phyloP scores from a whole-genome alignment of 495 filamentous ascomycete species.

The Talaromyces nanjingensis region DNA sequence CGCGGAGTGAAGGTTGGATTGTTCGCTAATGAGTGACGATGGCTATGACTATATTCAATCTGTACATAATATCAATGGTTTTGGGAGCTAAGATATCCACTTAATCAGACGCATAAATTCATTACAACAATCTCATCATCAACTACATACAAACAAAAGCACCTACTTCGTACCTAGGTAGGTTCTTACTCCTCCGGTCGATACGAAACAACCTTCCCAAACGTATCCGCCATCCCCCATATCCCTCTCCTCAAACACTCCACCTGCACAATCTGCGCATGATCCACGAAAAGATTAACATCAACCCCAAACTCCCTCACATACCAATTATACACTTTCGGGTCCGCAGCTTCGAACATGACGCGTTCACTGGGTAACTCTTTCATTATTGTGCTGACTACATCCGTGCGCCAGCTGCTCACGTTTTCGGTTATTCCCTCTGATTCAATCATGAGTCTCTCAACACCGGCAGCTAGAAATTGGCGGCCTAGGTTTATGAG shows the following conservation, averaged over 20 bases:
- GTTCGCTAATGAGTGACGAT: slow-evolving; percentile 7
- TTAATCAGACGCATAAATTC: background rate
- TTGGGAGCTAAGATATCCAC: too few species aligned
- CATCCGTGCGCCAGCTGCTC: slow-evolving; percentile 48
- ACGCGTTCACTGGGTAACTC: slow-evolving; percentile 47
- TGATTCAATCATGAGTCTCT: slow-evolving; percentile 56
- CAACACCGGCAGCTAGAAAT: slow-evolving; percentile 49
- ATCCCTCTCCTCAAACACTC: slow-evolving; percentile 46
- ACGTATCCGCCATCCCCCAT: slow-evolving; percentile 51
- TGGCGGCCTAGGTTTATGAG: slow-evolving; percentile 42
- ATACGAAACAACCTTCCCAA: slow-evolving; percentile 51
- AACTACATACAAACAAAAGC: background rate
- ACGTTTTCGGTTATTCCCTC: slow-evolving; percentile 58
- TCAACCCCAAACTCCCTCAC: slow-evolving; percentile 53
- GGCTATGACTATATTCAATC: background rate
- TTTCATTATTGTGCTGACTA: slow-evolving; percentile 47
- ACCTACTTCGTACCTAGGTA: background rate
- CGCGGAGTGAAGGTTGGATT: slow-evolving; percentile 28
- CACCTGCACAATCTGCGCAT: slow-evolving; percentile 55
- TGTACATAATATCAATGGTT: too few species aligned
- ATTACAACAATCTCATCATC: too few species aligned
- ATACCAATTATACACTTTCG: slow-evolving; percentile 54
- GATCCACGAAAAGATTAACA: slow-evolving; percentile 55
- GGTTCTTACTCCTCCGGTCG: slow-evolving; percentile 17
- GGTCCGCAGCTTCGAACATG: slow-evolving; percentile 59